Conservation (phyloP, 164 flowering plant genomes). For the Echeveria elegans region DNA sequence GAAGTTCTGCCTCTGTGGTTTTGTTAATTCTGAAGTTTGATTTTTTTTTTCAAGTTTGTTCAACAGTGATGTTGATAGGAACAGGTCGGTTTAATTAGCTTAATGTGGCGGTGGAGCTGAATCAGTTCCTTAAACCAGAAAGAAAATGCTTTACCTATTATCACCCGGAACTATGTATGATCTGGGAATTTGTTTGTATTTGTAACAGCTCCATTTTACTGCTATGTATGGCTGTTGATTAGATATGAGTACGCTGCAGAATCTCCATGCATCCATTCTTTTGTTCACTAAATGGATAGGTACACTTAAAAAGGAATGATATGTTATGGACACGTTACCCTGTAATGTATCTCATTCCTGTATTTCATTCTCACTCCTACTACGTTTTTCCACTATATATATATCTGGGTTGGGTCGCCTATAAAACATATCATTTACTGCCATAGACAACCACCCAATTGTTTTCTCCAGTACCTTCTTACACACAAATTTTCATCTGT, state of each 20-base stretch:
- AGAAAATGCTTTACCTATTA: neutral
- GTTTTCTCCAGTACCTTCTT: neutral
- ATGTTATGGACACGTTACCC: conserved; percentile 4
- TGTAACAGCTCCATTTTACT: neutral
- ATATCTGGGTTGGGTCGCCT: neutral
- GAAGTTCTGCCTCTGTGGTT: neutral
- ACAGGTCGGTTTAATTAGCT: neutral
- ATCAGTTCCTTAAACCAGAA: conserved; percentile 6
- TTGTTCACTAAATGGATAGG: neutral
- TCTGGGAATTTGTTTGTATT: neutral
- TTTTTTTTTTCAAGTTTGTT: neutral
- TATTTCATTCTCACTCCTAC: neutral
- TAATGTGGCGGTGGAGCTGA: neutral
- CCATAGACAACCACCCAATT: neutral
- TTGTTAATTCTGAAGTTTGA: neutral
- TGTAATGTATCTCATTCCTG: neutral
- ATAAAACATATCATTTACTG: neutral
- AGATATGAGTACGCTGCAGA: neutral
- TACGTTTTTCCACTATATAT: conserved; percentile 5
- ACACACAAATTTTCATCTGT: neutral
- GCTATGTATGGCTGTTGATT: neutral
- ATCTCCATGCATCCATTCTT: neutral
- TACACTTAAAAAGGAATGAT: neutral
- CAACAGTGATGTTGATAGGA: neutral
- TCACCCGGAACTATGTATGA: neutral